Percentiles rank a stretch among this genome's conserved stretches.
Evolutionary conservation across 2,329 filamentous ascomycete genomes (phyloP).

Genomic region (Colletotrichum sp.): DNA sequence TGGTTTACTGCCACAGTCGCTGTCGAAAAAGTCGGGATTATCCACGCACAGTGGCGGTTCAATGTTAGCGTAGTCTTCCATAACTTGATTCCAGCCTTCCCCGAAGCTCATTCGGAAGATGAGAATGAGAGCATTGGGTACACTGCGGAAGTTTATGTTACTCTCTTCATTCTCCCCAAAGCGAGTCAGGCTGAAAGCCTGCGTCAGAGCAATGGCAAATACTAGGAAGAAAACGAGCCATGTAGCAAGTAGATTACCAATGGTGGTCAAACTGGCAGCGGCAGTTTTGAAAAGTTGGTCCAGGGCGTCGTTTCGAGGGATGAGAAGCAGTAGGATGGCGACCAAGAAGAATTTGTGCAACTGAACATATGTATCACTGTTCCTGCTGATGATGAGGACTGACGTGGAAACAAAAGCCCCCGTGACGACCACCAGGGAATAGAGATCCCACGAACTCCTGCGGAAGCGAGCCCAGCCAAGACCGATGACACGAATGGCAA

Average conservation of each 20-base stretch:
- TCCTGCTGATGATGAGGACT: conserved; percentile 69
- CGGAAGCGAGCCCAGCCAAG: conserved; percentile 92
- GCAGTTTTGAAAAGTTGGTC: conserved; percentile 99
- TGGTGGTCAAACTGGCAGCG: conserved; percentile 88
- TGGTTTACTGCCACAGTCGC: conserved; percentile 88
- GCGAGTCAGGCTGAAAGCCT: conserved; percentile 92
- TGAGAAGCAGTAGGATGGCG: conserved; percentile 85
- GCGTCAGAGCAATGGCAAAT: conserved; percentile 94
- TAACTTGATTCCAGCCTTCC: conserved; percentile 95
- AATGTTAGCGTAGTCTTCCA: conserved; percentile 92
- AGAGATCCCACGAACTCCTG: conserved; percentile 94
- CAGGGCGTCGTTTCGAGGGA: conserved; percentile 94
- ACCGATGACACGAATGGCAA: conserved; percentile 82
- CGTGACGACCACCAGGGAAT: conserved; percentile 78
- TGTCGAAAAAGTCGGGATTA: conserved; percentile 75
- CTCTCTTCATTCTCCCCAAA: conserved; percentile 76
- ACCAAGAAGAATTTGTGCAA: conserved; percentile 95
- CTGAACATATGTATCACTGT: conserved; percentile 71
- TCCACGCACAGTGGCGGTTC: conserved; percentile 82
- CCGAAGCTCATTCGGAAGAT: conserved; percentile 93
- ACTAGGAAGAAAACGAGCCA: conserved; percentile 98
- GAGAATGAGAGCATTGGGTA: conserved; percentile 91
- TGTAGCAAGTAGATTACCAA: conserved; percentile 90
- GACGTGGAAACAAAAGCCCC: conserved; percentile 82
- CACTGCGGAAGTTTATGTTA: conserved; percentile 91